Percentiles rank a stretch among this genome's conserved stretches.
Evolutionary conservation across 768 basidiomycete genomes (phyloP).

Genomic region (Scleroderma citrinum): DNA sequence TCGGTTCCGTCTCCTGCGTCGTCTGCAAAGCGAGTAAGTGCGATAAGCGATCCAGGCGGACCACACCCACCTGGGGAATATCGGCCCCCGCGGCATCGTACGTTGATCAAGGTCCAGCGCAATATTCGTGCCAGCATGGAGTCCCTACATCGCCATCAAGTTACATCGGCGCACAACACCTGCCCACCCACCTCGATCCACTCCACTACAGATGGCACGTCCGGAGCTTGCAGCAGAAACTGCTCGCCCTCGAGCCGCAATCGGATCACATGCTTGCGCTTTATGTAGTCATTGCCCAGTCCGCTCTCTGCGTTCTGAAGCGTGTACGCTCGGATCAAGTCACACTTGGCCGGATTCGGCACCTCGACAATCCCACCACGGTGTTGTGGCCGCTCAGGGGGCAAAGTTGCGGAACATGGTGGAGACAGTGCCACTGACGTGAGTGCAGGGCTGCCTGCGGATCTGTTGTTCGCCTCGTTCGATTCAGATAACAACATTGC

Average conservation of each 20-base stretch:
- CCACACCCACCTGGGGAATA: conserved; percentile 63
- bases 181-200: conserved; percentile 82
- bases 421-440: conserved; percentile 12
- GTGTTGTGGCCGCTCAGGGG: conserved; percentile 11
- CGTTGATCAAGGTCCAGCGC: conserved; percentile 89
- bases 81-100: conserved; percentile 84
- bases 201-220: conserved; percentile 79
- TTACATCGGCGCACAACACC: neutral
- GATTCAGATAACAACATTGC: conserved; percentile 13
- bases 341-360: conserved; percentile 39
- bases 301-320: conserved; percentile 92
- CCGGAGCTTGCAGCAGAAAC: conserved; percentile 86
- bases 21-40: conserved; percentile 8
- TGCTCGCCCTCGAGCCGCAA: conserved; percentile 93
- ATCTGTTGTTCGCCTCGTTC: conserved; percentile 10
- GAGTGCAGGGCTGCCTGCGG: conserved; percentile 6
- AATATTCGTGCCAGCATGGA: conserved; percentile 91
- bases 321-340: conserved; percentile 68
- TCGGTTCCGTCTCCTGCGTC: conserved; percentile 25
- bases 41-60: neutral
- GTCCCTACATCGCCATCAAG: conserved; percentile 44
- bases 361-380: conserved; percentile 17
- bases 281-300: conserved; percentile 89
- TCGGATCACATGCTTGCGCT: conserved; percentile 90
- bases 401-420: conserved; percentile 17